A percentile compares a stretch with the other conserved stretches of the same genome.
These are phyloP conservation scores for Aspergillus caelatus DNA, from an alignment of 2,329 filamentous ascomycete species.

Conservation along the genomic window DNA sequence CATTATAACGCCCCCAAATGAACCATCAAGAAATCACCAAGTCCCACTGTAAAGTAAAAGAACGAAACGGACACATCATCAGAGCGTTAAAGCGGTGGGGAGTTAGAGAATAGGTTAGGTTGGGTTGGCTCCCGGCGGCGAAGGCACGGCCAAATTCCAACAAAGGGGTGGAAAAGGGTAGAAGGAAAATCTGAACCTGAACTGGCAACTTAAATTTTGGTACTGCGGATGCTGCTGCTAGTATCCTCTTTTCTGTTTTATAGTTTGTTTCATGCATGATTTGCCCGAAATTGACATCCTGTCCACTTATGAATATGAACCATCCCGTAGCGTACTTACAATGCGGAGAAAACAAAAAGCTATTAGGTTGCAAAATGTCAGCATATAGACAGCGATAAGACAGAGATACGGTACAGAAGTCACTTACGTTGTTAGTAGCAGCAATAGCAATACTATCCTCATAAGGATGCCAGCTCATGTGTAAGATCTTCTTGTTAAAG, in stretches of 20 bases:
- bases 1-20: conserved; percentile 32
- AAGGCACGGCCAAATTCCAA: conserved; percentile 23
- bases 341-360: conserved; percentile 78
- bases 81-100: background rate
- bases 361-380: conserved; percentile 37
- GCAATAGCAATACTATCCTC: conserved; percentile 99
- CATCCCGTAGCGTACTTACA: conserved; percentile 49
- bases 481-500: conserved; percentile 99
- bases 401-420: background rate
- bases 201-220: conserved; percentile 28
- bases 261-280: conserved; percentile 16
- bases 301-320: conserved; percentile 27
- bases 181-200: conserved; percentile 19
- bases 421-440: conserved; percentile 96
- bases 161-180: conserved; percentile 8
- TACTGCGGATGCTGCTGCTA: conserved; percentile 27
- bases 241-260: conserved; percentile 23
- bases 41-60: conserved; percentile 16
- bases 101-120: conserved; percentile 2
- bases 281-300: conserved; percentile 19
- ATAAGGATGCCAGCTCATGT: conserved; percentile 99
- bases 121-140: background rate
- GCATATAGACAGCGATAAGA: conserved; percentile 4
- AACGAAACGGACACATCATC: conserved; percentile 7
- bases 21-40: conserved; percentile 20